Conservation (phyloP, 2,329 filamentous ascomycete species). For the Chrysosporium queenslandicum region DNA sequence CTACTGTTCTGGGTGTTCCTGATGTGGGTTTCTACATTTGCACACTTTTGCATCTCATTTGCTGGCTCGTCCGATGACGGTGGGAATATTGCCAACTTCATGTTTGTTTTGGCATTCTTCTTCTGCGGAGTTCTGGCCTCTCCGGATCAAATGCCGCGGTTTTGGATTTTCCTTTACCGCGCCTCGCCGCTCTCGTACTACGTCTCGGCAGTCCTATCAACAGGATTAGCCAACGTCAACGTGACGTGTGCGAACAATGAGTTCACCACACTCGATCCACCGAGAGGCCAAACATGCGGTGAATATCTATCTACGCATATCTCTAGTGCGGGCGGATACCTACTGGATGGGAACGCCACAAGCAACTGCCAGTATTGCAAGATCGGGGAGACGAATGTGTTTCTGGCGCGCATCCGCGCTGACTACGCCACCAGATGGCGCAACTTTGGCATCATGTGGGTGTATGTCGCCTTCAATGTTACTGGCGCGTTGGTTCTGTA, state of each 20-base stretch:
- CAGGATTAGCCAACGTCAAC: conserved; percentile 23
- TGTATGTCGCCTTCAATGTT: conserved; percentile 55
- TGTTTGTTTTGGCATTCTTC: conserved; percentile 49
- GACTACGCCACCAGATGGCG: conserved; percentile 47
- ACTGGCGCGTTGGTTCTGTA: conserved; percentile 50
- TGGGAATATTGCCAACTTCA: conserved; percentile 50
- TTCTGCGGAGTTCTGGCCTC: conserved; percentile 48
- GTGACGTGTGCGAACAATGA: conserved; percentile 29
- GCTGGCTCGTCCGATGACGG: conserved; percentile 60
- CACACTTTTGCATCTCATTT: conserved; percentile 61
- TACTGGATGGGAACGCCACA: conserved; percentile 39
- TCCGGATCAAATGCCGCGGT: conserved; percentile 50
- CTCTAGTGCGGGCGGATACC: conserved; percentile 28
- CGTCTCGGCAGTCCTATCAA: conserved; percentile 32
- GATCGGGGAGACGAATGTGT: conserved; percentile 40
- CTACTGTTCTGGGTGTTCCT: conserved; percentile 56
- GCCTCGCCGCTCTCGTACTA: conserved; percentile 56
- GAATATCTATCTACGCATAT: conserved; percentile 40
- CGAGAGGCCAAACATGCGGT: conserved; percentile 51
- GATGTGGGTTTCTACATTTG: conserved; percentile 61
- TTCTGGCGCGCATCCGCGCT: conserved; percentile 35
- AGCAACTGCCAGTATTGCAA: conserved; percentile 43
- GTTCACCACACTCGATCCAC: conserved; percentile 35
- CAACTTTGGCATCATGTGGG: conserved; percentile 61
- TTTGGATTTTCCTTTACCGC: conserved; percentile 70